A percentile compares a stretch with the other conserved stretches of the same genome.
Evolutionary conservation across 2,329 filamentous ascomycete species (phyloP).

Genomic region (Sporothrix humicola): DNA sequence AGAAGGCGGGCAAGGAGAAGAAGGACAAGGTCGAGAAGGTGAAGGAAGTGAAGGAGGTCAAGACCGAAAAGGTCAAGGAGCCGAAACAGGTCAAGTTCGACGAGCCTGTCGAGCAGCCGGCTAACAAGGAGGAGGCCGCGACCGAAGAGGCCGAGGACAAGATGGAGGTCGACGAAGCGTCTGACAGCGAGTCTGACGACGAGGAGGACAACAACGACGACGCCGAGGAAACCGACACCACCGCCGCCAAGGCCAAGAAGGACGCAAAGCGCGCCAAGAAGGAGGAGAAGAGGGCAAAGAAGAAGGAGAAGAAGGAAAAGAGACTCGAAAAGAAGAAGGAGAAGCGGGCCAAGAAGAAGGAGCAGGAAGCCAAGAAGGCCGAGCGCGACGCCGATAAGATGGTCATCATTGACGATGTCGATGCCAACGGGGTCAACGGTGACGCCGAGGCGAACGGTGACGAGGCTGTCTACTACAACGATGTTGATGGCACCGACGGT

Average conservation of each 20-base stretch:
- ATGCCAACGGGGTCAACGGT: background rate
- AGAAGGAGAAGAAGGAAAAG: background rate
- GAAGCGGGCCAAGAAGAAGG: slow-evolving; percentile 10
- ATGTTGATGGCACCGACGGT: background rate
- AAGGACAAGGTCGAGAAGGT: background rate
- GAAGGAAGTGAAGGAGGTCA: slow-evolving; percentile 22
- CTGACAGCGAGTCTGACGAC: slow-evolving; percentile 1
- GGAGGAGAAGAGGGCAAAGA: slow-evolving; percentile 18
- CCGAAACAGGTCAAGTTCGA: slow-evolving; percentile 8
- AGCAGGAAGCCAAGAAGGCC: slow-evolving; percentile 1
- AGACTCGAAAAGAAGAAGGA: slow-evolving; percentile 26
- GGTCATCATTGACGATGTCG: background rate
- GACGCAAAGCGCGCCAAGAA: slow-evolving; percentile 24
- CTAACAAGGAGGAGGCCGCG: background rate
- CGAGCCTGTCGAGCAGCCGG: background rate
- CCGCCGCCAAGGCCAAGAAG: slow-evolving; percentile 16
- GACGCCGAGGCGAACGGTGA: background rate
- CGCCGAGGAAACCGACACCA: too few relatives aligned
- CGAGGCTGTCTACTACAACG: background rate
- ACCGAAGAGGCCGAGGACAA: slow-evolving; percentile 22
- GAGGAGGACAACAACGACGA: background rate
- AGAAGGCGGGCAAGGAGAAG: background rate
- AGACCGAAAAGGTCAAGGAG: background rate
- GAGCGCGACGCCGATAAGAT: background rate
- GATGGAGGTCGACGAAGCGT: slow-evolving; percentile 23